Evolutionary conservation across 345 rosid genomes (phyloP), one percentile per base, ranked within the genome.

Genomic region (Dovyalis caffra): DNA sequence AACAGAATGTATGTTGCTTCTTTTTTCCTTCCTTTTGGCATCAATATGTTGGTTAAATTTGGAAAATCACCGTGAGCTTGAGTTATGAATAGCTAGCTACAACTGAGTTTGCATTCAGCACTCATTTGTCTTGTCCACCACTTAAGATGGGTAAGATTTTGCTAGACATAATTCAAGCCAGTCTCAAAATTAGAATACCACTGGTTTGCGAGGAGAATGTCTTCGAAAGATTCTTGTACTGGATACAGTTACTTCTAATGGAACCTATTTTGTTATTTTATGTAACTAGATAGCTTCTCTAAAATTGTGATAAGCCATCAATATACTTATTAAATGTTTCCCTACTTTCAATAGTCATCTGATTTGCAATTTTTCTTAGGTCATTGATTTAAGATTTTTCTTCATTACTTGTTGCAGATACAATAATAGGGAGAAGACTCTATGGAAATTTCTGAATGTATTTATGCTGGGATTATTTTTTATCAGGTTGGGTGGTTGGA

Each of bases 351-450:
- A 2, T 66, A 65, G 21, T 49, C 62, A 63, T 15, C 34, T 38
- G 28, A 43, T 43, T 18, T 43, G 49, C 4, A 18, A 43, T 43
- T 43, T 14, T 43, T 43, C 18, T 43, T 43, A 18, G 49, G 15
- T 43, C 20, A 43, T 43, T 43, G 47, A 33, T 53, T 9, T 66
- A 37, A 58, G 40, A 51, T 62, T 77, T 76, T 28, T 63, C 75
- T 4, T 57, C 23, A 70, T 60, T 66, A 66, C 66, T 66, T 78
- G 69, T 74, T 84, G 75, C 93, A 95, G 97, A 84, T 95, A 85
- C 83, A 95, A 89, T 77, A 95, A 95, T 74, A 84, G 93, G 87
- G 90, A 87, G 81, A 95, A 95, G 83, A 65, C 82, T 75, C 69
- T 84, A 31, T 93, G 99, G 99, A 90, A 86, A 72, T 78, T 93